Evolutionary conservation across 495 filamentous ascomycete genomes (phyloP).

Genomic region (Aspergillus leporis): DNA sequence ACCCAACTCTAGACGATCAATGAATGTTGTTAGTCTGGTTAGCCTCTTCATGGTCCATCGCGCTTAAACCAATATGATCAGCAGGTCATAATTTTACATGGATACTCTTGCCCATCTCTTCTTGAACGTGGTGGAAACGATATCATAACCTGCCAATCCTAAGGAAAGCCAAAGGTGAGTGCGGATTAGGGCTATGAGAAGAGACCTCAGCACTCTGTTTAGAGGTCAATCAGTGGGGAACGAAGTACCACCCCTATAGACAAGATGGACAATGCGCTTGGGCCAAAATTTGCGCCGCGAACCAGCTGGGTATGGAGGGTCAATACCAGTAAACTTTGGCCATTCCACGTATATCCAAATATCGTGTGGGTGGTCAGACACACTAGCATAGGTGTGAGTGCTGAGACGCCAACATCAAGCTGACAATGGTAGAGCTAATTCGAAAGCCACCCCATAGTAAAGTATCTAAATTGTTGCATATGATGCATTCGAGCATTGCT

Average conservation of each 20-base stretch:
- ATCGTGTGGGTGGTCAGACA: background rate
- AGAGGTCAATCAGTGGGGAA: background rate
- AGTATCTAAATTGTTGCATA: background rate
- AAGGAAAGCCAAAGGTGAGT: too few species aligned
- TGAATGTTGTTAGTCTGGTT: background rate
- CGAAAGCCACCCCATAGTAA: too few species aligned
- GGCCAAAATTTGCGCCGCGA: background rate
- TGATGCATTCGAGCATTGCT: background rate
- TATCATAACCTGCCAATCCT: background rate
- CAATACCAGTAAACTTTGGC: background rate
- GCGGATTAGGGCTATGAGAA: background rate
- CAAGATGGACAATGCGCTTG: background rate
- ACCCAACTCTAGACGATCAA: background rate
- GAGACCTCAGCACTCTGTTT: background rate
- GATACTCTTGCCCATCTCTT: background rate
- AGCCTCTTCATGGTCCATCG: background rate
- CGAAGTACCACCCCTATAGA: background rate
- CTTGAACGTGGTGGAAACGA: background rate
- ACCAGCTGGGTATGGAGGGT: background rate
- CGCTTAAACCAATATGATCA: background rate
- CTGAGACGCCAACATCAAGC: background rate
- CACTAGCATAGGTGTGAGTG: background rate
- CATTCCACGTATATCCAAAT: background rate
- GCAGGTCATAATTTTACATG: background rate
- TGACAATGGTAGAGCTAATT: background rate